Evolutionary conservation across 2,329 filamentous ascomycete genomes (phyloP), one percentile per base, ranked within the genome.

Genomic region (Pestalotiopsis sp.): DNA sequence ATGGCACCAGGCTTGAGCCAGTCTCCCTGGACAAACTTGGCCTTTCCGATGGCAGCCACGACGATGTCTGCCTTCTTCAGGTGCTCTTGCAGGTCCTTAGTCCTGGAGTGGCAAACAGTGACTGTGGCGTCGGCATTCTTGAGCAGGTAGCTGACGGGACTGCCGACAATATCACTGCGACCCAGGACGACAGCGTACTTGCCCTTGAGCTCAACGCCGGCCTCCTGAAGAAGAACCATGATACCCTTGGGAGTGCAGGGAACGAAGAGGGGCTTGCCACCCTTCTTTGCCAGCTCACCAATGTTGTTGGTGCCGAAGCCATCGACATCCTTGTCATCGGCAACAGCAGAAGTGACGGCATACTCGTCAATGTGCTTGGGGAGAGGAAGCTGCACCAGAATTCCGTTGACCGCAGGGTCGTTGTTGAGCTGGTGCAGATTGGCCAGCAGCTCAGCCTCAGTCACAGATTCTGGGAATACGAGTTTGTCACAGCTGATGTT

Each of bases 161-260:
- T 97, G 73, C 96, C 96, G 41, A 99, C 96, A 76, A 99, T 99
- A 79, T 99, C 95, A 81, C 95, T 98, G 69, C 96, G 90, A 63
- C 96, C 96, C 64, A 99, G 86, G 17, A 99, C 95, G 2, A 98
- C 95, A 41, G 96, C 96, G 74, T 95, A 92, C 87, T 98, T 98
- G 74, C 96, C 96, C 67, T 88, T 89, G 67, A 96, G 85, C 67
- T 97, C 89, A 56, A 99, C 89, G 7, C 94, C 95, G 23, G 92
- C 90, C 80, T 96, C 93, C 78, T 94, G 83, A 69, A 99, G 86
- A 74, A 99, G 87, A 57, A 93, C 92, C 95, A 99, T 98, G 77
- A 98, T 93, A 77, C 96, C 96, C 84, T 98, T 95, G 66, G 96
- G 96, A 1, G 96, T 99, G 87, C 96, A 99, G 61, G 96, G 96